Base-by-base conservation (phyloP, 805 yeast species). In the Teunomyces kruisii region DNA sequence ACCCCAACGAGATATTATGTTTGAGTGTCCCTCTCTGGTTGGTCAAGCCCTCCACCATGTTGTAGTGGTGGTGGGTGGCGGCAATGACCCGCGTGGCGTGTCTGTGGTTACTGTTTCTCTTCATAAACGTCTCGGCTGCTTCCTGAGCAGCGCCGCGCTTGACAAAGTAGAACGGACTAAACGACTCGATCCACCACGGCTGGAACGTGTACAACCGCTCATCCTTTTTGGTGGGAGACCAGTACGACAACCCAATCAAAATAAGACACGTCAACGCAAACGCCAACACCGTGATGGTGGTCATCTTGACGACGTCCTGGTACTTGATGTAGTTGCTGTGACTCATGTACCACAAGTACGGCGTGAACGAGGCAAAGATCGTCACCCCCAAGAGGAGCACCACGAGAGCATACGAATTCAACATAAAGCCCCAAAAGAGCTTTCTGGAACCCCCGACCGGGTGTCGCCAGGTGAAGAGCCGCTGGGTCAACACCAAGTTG, bases 171-270 rank as follows among this genome's bases (percentile, higher is more conserved):
- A 53, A 49, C 3, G 55, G 54, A 12, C 41, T n/a, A 40, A 57
- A 57, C 10, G 48, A 41, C 27, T 56, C 54, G 28, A 56, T 55
- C 59, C 60, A 57, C 61, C 61, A 57, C 2, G 61, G 59, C 35
- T 56, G 61, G 43, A 51, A 57, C 3, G 61, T 57, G 42, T 53
- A 53, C 40, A 54, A 47, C 29, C 36, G 45, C 29, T 55, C 55
- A 47, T 56, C 61, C 50, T 56, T 56, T 29, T 43, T 40, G 30
- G 60, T 53, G 19, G 59, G 59, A 16, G 51, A 46, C 54, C 57
- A 54, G 46, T 48, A 54, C n/a, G 61, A 47, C 39, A 56, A 48
- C 0, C 32, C 52, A 44, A 56, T 40, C 52, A 57, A 55, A 6
- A 31, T 6, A n/a, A 53, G 32, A 17, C 59, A 31, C 3, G 55